phyloP scores from a whole-genome alignment of 129 eudicot genomes.

The Tagetes patula region DNA sequence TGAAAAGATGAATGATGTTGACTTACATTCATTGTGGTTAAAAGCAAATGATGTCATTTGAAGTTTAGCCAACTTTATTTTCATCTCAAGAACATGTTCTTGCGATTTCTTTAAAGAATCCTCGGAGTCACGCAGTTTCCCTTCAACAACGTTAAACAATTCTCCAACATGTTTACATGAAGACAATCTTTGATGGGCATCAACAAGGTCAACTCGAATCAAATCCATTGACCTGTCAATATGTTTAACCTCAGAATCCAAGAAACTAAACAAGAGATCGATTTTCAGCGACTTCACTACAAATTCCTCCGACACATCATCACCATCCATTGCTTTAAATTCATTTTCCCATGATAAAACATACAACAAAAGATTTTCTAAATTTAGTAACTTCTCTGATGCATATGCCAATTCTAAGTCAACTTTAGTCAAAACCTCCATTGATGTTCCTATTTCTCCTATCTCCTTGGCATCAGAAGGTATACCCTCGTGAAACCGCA shows the following conservation, averaged over 20 bases:
- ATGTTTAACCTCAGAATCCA: slow-evolving; percentile 71
- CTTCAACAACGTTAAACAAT: slow-evolving; percentile 39
- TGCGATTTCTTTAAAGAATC: slow-evolving; percentile 70
- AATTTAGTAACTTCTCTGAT: slow-evolving; percentile 70
- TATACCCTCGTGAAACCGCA: slow-evolving; percentile 36
- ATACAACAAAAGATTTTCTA: slow-evolving; percentile 57
- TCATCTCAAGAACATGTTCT: slow-evolving; percentile 71
- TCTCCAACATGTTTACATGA: slow-evolving; percentile 48
- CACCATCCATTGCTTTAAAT: slow-evolving; percentile 46
- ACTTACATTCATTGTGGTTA: slow-evolving; percentile 62
- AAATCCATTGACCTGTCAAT: slow-evolving; percentile 51
- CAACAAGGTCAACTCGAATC: slow-evolving; percentile 49
- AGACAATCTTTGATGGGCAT: slow-evolving; percentile 45
- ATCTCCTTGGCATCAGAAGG: slow-evolving; percentile 44
- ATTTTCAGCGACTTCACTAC: slow-evolving; percentile 60
- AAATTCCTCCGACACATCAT: slow-evolving; percentile 55
- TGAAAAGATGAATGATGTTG: neutral
- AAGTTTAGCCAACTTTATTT: slow-evolving; percentile 70
- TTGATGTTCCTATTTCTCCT: slow-evolving; percentile 47
- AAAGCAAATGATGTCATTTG: slow-evolving; percentile 65
- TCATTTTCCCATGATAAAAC: slow-evolving; percentile 63
- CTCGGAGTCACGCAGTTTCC: slow-evolving; percentile 59
- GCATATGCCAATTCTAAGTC: slow-evolving; percentile 65
- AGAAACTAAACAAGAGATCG: slow-evolving; percentile 58
- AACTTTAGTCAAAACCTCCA: slow-evolving; percentile 56